Conservation (phyloP, 192 early-diverging fungal genomes). For the Coemansia furcata region DNA sequence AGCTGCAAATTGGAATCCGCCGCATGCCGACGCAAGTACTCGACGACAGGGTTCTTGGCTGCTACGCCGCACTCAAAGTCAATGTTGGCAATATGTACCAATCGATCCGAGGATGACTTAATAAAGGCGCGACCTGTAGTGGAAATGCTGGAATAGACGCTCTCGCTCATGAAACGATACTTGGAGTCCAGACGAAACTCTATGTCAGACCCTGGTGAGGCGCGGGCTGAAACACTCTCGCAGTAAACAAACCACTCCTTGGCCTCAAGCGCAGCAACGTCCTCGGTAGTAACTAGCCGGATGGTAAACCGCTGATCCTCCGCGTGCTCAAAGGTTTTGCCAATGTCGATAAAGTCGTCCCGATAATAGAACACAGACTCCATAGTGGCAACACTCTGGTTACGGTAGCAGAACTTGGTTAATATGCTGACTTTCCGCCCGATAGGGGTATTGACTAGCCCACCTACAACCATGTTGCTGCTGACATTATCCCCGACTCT, state of each 20-base stretch:
- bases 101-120: constrained; percentile 54
- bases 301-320: constrained; percentile 69
- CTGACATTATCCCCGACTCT: constrained; percentile 70
- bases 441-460: constrained; percentile 77
- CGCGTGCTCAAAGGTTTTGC: constrained; percentile 71
- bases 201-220: constrained; percentile 56
- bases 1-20: constrained; percentile 60
- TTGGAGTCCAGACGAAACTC: constrained; percentile 80
- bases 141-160: constrained; percentile 62
- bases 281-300: constrained; percentile 62
- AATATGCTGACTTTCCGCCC: constrained; percentile 84
- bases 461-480: constrained; percentile 68
- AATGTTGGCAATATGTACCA: constrained; percentile 72
- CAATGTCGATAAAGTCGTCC: constrained; percentile 67
- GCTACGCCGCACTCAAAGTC: constrained; percentile 64
- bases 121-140: constrained; percentile 65
- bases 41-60: constrained; percentile 78
- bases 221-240: constrained; percentile 8
- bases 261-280: constrained; percentile 76
- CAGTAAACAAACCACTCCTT: constrained; percentile 77
- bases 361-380: constrained; percentile 80
- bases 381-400: constrained; percentile 66
- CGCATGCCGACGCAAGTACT: constrained; percentile 75
- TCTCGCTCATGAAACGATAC: constrained; percentile 58
- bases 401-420: constrained; percentile 57